phyloP scores from a whole-genome alignment of 306 rosid genomes.

The Inga laurina region DNA sequence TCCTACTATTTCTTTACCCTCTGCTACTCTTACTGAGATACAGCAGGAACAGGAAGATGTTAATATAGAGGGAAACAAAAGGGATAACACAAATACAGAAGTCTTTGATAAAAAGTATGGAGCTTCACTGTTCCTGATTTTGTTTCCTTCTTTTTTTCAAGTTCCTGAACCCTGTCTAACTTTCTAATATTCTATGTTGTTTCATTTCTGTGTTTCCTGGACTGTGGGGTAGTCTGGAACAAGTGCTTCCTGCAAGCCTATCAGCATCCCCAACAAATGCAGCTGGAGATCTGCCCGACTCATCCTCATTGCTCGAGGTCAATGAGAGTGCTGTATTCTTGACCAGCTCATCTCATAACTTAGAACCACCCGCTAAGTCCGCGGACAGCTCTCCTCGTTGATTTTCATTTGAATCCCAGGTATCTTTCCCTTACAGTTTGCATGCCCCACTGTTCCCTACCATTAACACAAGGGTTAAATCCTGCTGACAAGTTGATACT shows the following conservation, averaged over 20 bases:
- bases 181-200: background rate
- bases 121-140: background rate
- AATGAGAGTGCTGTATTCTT: constrained; percentile 30
- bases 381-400: constrained; percentile 48
- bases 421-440: constrained; percentile 30
- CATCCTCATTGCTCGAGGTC: constrained; percentile 38
- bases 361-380: constrained; percentile 32
- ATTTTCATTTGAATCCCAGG: constrained; percentile 49
- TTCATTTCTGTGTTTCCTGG: background rate
- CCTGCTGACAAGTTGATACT: constrained; percentile 31
- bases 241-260: constrained; percentile 83
- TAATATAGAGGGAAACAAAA: constrained; percentile 24
- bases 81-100: constrained; percentile 29
- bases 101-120: constrained; percentile 44
- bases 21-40: constrained; percentile 31
- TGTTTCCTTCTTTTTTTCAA: background rate
- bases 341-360: constrained; percentile 22
- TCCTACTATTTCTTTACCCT: constrained; percentile 35
- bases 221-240: constrained; percentile 59
- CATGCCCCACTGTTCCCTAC: background rate
- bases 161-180: background rate
- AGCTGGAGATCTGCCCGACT: constrained; percentile 45
- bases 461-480: constrained; percentile 1
- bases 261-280: constrained; percentile 82
- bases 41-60: constrained; percentile 51